Evolutionary conservation across 2,329 filamentous ascomycete genomes (phyloP).

Genomic region (Berkeleyomyces basicola): DNA sequence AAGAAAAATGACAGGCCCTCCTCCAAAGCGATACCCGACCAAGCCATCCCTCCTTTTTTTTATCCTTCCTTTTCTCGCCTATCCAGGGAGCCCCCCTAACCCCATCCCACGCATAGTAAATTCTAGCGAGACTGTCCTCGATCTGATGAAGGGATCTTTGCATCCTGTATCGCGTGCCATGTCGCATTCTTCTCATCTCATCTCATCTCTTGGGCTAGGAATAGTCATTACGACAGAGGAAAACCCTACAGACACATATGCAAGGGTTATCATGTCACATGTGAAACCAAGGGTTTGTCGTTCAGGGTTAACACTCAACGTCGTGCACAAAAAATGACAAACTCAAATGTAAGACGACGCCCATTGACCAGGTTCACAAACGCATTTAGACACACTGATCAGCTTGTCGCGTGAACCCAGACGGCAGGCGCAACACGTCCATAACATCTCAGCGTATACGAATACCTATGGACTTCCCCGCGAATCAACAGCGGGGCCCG

Average conservation of each 20-base stretch:
- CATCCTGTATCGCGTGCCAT: not conserved
- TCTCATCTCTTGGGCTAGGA: no score
- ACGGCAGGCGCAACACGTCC: not conserved
- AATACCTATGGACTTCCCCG: not conserved
- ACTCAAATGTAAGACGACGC: no score
- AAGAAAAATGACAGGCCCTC: not conserved
- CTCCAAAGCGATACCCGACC: not conserved
- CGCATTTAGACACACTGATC: not conserved
- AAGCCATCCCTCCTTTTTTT: not conserved
- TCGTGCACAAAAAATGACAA: no score
- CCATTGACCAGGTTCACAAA: no score
- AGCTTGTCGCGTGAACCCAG: not conserved
- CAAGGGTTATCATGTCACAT: no score
- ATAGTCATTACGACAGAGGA: no score
- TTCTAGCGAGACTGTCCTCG: not conserved
- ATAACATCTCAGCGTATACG: no score
- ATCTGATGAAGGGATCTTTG: not conserved
- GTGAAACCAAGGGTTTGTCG: no score
- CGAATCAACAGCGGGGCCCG: not conserved
- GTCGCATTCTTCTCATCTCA: not conserved
- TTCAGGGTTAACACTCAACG: no score
- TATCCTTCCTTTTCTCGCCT: not conserved
- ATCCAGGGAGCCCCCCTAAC: not conserved
- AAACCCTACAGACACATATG: no score
- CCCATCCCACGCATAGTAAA: not conserved